These are phyloP conservation scores for Lactarius sp. DNA, from an alignment of 768 basidiomycete genomes.

Conservation along the genomic window DNA sequence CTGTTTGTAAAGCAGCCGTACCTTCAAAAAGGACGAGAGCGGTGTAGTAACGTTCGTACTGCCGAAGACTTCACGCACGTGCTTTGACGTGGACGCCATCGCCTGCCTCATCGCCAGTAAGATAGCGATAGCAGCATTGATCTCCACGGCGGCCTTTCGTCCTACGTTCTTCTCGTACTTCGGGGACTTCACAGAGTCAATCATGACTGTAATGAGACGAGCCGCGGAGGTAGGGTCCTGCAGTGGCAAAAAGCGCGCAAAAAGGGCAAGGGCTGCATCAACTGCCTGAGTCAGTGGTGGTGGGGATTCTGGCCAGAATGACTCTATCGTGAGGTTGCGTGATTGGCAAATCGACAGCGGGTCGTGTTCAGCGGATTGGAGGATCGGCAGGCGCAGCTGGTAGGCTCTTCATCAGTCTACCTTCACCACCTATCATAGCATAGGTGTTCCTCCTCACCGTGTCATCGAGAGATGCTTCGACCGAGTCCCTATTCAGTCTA, in stretches of 20 bases:
- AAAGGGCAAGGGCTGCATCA: slow-evolving; percentile 85
- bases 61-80: slow-evolving; percentile 63
- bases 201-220: slow-evolving; percentile 51
- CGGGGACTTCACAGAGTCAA: slow-evolving; percentile 63
- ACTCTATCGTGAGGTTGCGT: slow-evolving; percentile 34
- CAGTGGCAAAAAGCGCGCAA: slow-evolving; percentile 68
- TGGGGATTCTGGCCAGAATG: slow-evolving; percentile 58
- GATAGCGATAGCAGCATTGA: slow-evolving; percentile 76
- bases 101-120: slow-evolving; percentile 61
- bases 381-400: slow-evolving; percentile 70
- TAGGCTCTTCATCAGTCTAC: not conserved
- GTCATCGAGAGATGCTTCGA: slow-evolving; percentile 74
- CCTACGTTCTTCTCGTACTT: slow-evolving; percentile 87
- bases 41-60: slow-evolving; percentile 54
- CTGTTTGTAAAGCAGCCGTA: slow-evolving; percentile 31
- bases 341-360: slow-evolving; percentile 62
- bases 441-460: slow-evolving; percentile 48
- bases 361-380: slow-evolving; percentile 85
- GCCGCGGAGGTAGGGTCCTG: slow-evolving; percentile 62
- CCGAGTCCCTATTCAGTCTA: slow-evolving; percentile 65
- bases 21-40: slow-evolving; percentile 75
- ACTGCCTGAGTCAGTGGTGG: slow-evolving; percentile 79
- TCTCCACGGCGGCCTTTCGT: slow-evolving; percentile 73
- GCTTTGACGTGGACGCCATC: slow-evolving; percentile 47
- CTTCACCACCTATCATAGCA: not conserved